Percentiles rank a stretch among this genome's conserved stretches.
Conservation (phyloP, 2,329 filamentous ascomycete species). For the Monilinia fructigena region DNA sequence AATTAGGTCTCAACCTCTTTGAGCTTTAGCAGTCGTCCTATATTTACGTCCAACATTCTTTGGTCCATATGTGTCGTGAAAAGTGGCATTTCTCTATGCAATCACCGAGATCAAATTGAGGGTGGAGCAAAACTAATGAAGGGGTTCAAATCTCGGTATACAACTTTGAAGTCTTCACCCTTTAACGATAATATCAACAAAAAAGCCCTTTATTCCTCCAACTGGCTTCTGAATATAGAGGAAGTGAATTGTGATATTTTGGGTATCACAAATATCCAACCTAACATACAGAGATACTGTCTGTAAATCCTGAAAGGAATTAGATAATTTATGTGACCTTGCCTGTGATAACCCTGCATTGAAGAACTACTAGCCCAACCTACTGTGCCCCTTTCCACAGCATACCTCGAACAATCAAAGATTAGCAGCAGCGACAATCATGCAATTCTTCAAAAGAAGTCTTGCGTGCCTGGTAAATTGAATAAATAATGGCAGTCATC, state of each 20-base stretch:
- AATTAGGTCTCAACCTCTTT: conserved; percentile 23
- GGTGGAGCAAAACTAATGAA: conserved; percentile 22
- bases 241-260: background rate
- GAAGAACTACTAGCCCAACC: conserved; percentile 9
- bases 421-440: conserved; percentile 31
- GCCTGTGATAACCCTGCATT: conserved; percentile 7
- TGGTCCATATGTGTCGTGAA: conserved; percentile 7
- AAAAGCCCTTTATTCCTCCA: background rate
- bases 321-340: conserved; percentile 1
- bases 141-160: conserved; percentile 8
- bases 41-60: background rate
- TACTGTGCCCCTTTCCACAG: conserved; percentile 18
- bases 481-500: conserved; percentile 17
- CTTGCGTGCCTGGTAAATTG: conserved; percentile 17
- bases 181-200: background rate
- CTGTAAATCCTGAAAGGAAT: background rate
- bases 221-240: background rate
- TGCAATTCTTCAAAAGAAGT: conserved; percentile 2
- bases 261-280: conserved; percentile 4
- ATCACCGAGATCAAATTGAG: conserved; percentile 23
- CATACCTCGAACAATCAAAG: conserved; percentile 24
- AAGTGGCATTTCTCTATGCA: conserved; percentile 15
- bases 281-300: background rate
- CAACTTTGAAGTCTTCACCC: conserved; percentile 10
- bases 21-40: background rate